These are phyloP conservation scores for Pelargonium cotyledonis DNA, from an alignment of 441 rosid species.

Conservation along the genomic window DNA sequence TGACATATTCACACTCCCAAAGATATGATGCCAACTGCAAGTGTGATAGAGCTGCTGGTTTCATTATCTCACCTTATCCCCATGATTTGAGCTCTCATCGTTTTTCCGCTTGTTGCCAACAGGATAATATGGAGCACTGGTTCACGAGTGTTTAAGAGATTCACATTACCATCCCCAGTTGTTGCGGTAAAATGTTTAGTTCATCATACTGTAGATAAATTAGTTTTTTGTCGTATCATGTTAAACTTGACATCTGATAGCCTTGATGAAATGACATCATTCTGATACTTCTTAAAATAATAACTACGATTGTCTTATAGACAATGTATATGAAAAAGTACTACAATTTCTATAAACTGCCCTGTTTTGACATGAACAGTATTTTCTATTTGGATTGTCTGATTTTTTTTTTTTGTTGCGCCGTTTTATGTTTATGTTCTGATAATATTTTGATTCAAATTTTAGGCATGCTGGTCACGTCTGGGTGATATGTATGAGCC, in stretches of 20 bases:
- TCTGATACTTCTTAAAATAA: not conserved
- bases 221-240: not conserved
- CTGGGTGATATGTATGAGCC: conserved; percentile 58
- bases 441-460: conserved; percentile 18
- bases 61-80: not conserved
- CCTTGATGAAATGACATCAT: not conserved
- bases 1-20: too few species aligned
- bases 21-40: not conserved
- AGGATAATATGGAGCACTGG: conserved; percentile 85
- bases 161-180: conserved; percentile 63
- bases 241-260: not conserved
- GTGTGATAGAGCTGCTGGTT: not conserved
- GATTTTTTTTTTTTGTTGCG: not conserved
- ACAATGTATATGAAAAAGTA: not conserved
- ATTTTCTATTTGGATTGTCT: not conserved
- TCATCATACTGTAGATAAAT: not conserved
- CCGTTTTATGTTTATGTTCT: conserved; percentile 10
- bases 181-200: conserved; percentile 42
- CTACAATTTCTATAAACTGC: not conserved
- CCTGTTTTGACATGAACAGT: not conserved
- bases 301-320: not conserved
- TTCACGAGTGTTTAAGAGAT: conserved; percentile 73
- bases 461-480: conserved; percentile 89
- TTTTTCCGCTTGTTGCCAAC: conserved; percentile 12
- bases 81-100: not conserved